Evolutionary conservation across 768 basidiomycete species (phyloP).

Genomic region (Agaricus sinodeliciosus): DNA sequence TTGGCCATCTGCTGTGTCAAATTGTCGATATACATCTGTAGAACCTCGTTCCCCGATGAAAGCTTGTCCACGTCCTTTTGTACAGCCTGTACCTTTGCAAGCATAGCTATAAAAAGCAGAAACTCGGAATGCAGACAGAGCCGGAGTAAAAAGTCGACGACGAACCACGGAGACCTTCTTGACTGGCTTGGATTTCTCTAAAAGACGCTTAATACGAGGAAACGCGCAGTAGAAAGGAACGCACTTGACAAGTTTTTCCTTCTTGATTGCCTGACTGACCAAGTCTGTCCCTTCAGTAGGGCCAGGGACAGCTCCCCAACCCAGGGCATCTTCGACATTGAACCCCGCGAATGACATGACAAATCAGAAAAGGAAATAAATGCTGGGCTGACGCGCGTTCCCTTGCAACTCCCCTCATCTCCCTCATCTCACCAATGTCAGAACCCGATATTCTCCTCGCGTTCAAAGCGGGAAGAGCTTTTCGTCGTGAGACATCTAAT

Average conservation of each 20-base stretch:
- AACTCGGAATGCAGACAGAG: not conserved
- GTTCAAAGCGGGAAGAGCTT: slow-evolving; percentile 72
- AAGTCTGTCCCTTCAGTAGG: slow-evolving; percentile 46
- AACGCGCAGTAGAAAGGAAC: slow-evolving; percentile 16
- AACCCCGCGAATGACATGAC: slow-evolving; percentile 42
- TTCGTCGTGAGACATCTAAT: slow-evolving; percentile 60
- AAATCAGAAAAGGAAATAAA: not conserved
- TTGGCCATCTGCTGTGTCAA: slow-evolving; percentile 84
- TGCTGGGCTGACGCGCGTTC: slow-evolving; percentile 33
- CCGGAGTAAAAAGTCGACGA: not conserved
- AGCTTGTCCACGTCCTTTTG: slow-evolving; percentile 81
- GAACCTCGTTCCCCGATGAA: slow-evolving; percentile 68
- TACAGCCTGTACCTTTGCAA: slow-evolving; percentile 58
- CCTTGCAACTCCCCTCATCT: not conserved
- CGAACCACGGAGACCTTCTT: slow-evolving; percentile 72
- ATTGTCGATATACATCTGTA: slow-evolving; percentile 89
- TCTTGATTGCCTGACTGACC: slow-evolving; percentile 69
- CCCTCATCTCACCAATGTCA: slow-evolving; percentile 10
- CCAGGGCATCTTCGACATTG: slow-evolving; percentile 30
- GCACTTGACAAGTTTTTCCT: slow-evolving; percentile 74
- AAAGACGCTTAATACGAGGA: not conserved
- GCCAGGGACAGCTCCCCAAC: slow-evolving; percentile 44
- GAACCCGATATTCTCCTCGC: slow-evolving; percentile 42
- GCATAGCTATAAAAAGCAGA: slow-evolving; percentile 40
- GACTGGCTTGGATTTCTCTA: slow-evolving; percentile 72